Percentiles rank a stretch among this genome's conserved stretches.
These are phyloP conservation scores for Osmanthus fragrans DNA, from an alignment of 257 asterid species.

Conservation along the genomic window DNA sequence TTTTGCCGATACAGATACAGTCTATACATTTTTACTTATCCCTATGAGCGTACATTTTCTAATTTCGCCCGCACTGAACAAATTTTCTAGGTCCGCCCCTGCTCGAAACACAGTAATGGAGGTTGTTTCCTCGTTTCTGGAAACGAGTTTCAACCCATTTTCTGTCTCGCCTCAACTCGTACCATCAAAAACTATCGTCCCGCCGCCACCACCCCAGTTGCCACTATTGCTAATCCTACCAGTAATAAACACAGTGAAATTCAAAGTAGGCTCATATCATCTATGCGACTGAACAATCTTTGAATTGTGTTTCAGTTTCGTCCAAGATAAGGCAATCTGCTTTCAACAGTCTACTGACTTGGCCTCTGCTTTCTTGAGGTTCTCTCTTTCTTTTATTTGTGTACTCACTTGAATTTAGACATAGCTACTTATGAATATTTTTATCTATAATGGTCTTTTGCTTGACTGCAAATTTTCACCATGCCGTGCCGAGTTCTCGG, in stretches of 20 bases:
- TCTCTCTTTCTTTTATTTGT: not conserved
- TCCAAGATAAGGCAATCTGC: constrained; percentile 50
- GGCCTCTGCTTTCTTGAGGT: constrained; percentile 81
- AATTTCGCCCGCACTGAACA: too few species aligned
- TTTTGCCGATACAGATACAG: too few species aligned
- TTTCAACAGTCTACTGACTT: constrained; percentile 65
- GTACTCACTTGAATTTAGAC: not conserved
- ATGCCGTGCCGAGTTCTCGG: too few species aligned
- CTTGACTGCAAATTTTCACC: too few species aligned
- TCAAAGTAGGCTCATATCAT: constrained; percentile 17
- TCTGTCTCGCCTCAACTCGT: constrained; percentile 27
- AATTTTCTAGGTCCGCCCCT: too few species aligned
- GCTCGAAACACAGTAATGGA: constrained; percentile 29
- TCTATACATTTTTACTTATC: constrained; percentile 39
- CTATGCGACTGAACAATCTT: constrained; percentile 19
- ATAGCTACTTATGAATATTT: constrained; percentile 4
- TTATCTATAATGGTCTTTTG: not conserved
- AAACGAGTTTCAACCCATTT: constrained; percentile 32
- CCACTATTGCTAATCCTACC: constrained; percentile 29
- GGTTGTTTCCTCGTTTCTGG: constrained; percentile 27
- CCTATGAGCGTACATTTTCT: too few species aligned
- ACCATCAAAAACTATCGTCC: constrained; percentile 24
- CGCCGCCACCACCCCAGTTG: constrained; percentile 13
- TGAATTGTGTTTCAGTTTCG: constrained; percentile 32
- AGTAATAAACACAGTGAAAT: constrained; percentile 25